Percentiles rank a stretch among this genome's conserved stretches.
These are phyloP conservation scores for Cercospora canescens DNA, from an alignment of 2,329 filamentous ascomycete species.

Conservation along the genomic window DNA sequence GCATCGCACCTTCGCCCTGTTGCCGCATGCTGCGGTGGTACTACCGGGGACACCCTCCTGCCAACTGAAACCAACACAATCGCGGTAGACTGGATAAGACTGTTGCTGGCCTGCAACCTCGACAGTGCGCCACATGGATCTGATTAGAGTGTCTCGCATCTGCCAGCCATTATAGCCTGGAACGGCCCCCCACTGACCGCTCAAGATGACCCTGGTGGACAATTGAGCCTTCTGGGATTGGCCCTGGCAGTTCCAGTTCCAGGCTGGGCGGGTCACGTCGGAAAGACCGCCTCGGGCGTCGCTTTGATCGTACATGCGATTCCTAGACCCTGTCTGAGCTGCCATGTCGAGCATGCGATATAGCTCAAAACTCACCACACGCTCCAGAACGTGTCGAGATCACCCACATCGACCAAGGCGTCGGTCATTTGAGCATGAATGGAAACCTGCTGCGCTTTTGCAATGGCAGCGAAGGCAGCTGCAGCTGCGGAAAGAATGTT, in stretches of 20 bases:
- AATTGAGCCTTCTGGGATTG: background rate
- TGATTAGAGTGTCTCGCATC: background rate
- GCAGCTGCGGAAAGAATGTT: background rate
- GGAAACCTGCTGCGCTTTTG: background rate
- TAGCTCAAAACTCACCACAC: background rate
- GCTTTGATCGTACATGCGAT: background rate
- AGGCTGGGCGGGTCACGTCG: background rate
- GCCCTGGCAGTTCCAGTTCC: background rate
- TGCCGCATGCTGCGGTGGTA: background rate
- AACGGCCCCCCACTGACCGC: background rate
- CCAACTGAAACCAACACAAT: background rate
- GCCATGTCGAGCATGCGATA: too few relatives aligned
- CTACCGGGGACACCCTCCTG: background rate
- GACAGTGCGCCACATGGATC: background rate
- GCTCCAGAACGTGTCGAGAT: background rate
- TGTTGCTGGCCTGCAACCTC: background rate
- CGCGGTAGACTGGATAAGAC: background rate
- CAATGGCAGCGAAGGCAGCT: background rate
- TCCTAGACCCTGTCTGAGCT: background rate
- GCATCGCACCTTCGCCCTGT: background rate
- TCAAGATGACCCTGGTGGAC: background rate
- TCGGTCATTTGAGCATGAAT: background rate
- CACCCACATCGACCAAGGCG: background rate
- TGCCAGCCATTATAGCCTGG: background rate
- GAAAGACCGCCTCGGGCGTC: background rate